Conservation (phyloP, 1,284 basidiomycete genomes). For the Exsudoporus floridanus region DNA sequence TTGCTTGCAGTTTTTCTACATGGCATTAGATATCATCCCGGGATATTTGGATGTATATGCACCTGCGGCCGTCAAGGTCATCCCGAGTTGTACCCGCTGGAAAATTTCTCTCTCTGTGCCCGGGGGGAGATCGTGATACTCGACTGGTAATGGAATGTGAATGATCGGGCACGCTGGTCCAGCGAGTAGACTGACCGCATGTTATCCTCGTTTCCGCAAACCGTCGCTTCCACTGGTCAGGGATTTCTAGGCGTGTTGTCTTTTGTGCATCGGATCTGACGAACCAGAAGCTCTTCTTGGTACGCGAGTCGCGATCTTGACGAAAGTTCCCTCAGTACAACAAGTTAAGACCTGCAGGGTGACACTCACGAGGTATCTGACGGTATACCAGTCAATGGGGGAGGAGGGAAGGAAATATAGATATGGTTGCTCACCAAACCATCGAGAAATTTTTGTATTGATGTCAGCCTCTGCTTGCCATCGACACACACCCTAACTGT, state of each 20-base stretch:
- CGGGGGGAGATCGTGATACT: constrained; percentile 51
- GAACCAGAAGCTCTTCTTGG: constrained; percentile 61
- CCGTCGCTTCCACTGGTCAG: constrained; percentile 45
- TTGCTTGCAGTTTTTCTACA: constrained; percentile 69
- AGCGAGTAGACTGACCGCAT: constrained; percentile 48
- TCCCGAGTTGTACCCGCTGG: constrained; percentile 74
- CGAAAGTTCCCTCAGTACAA: constrained; percentile 1
- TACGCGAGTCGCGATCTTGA: constrained; percentile 47
- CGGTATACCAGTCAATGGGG: constrained; percentile 3
- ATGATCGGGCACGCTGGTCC: not conserved
- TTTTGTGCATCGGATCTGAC: constrained; percentile 46
- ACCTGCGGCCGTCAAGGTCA: constrained; percentile 68
- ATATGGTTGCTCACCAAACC: constrained; percentile 50
- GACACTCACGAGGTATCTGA: constrained; percentile 51
- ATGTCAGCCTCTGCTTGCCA: constrained; percentile 73
- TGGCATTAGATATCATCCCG: not conserved
- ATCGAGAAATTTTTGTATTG: constrained; percentile 69
- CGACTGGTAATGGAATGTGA: constrained; percentile 42
- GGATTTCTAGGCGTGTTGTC: constrained; percentile 46
- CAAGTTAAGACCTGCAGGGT: not conserved
- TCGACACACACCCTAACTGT: constrained; percentile 66
- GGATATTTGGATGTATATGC: not conserved
- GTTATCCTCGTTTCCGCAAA: constrained; percentile 59
- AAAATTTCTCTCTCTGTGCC: constrained; percentile 69
- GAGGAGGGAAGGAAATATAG: not conserved